phyloP scores from a whole-genome alignment of 257 asterid species.

The Solanum dulcamara region DNA sequence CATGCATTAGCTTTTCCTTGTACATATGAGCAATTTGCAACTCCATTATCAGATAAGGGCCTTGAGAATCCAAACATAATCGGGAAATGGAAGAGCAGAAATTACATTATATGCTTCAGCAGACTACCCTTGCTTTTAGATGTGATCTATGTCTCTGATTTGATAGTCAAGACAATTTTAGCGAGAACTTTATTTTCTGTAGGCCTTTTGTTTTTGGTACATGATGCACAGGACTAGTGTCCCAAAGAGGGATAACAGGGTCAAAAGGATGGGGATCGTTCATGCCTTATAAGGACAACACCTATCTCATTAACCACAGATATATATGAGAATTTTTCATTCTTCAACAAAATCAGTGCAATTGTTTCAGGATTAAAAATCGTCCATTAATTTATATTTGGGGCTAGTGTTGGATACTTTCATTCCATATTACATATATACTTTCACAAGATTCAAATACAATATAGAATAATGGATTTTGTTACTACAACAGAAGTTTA shows the following conservation, averaged over 20 bases:
- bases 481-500: too few relatives aligned
- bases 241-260: too few relatives aligned
- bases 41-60: not conserved
- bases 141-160: not conserved
- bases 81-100: not conserved
- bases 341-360: too few relatives aligned
- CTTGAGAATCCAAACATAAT: not conserved
- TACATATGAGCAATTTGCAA: not conserved
- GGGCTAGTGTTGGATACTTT: too few relatives aligned
- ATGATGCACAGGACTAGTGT: not conserved
- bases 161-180: not conserved
- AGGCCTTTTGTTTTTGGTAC: not conserved
- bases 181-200: not conserved
- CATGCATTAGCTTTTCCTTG: not conserved
- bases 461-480: not conserved
- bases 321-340: too few relatives aligned
- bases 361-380: not conserved
- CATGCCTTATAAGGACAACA: too few relatives aligned
- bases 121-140: not conserved
- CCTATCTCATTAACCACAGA: too few relatives aligned
- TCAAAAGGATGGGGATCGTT: too few relatives aligned
- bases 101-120: not conserved
- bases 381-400: too few relatives aligned
- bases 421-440: too few relatives aligned
- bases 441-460: too few relatives aligned